Evolutionary conservation across 2,329 filamentous ascomycete species (phyloP).

Genomic region (Ramularia endophylla): DNA sequence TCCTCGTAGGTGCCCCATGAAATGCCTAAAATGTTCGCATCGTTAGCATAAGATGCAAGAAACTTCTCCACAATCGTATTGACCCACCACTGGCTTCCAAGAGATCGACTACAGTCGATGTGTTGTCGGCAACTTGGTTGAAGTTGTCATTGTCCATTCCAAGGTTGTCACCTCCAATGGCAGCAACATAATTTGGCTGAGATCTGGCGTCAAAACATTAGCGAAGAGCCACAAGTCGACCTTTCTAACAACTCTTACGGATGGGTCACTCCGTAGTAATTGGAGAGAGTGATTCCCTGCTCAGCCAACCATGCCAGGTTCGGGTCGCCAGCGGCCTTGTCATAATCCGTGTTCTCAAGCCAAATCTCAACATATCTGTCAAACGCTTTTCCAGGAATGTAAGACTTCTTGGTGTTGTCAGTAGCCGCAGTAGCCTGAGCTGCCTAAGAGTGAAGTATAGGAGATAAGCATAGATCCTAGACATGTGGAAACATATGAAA

Average conservation of each 20-base stretch:
- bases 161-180: slow-evolving; percentile 65
- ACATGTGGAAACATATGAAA: no score
- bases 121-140: slow-evolving; percentile 38
- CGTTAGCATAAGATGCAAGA: background rate
- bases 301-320: slow-evolving; percentile 54
- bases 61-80: background rate
- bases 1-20: slow-evolving; percentile 64
- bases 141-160: slow-evolving; percentile 66
- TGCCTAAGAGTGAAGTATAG: no score
- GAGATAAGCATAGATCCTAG: no score
- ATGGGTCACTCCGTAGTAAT: slow-evolving; percentile 45
- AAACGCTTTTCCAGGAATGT: slow-evolving; percentile 64
- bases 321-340: slow-evolving; percentile 57
- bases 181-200: slow-evolving; percentile 69
- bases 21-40: slow-evolving; percentile 25
- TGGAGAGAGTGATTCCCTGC: slow-evolving; percentile 56
- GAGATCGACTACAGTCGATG: slow-evolving; percentile 37
- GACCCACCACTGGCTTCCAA: slow-evolving; percentile 32
- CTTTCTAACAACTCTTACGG: background rate
- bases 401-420: background rate
- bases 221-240: no score
- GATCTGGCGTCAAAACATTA: slow-evolving; percentile 30
- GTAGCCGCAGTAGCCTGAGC: slow-evolving; percentile 56
- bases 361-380: slow-evolving; percentile 68
- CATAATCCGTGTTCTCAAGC: slow-evolving; percentile 68